phyloP scores from a whole-genome alignment of 176 grass and related monocot genomes.

The Raddia distichophylla region DNA sequence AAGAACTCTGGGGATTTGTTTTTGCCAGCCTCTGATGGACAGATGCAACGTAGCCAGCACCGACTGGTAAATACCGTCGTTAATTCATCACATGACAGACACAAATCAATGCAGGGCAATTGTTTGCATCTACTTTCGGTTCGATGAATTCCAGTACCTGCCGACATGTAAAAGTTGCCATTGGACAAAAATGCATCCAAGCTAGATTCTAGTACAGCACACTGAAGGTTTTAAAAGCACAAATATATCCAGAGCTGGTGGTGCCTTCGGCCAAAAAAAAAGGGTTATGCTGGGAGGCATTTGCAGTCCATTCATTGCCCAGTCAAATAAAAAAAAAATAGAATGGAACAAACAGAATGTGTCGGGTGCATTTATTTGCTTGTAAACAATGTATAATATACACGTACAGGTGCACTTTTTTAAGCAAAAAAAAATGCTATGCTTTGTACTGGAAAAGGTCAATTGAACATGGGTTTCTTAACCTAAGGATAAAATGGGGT shows the following conservation, averaged over 20 bases:
- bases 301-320: conserved; percentile 16
- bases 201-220: neutral
- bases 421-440: neutral
- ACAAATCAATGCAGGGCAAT: neutral
- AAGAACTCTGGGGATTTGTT: neutral
- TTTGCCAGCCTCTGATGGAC: neutral
- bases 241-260: neutral
- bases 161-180: neutral
- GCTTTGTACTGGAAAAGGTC: neutral
- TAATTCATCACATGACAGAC: neutral
- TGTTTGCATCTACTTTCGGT: neutral
- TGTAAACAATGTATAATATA: conserved; percentile 17
- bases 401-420: conserved; percentile 7
- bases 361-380: conserved; percentile 2
- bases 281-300: too few relatives aligned
- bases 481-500: conserved; percentile 10
- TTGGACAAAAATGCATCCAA: neutral
- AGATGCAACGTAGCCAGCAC: neutral
- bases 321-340: neutral
- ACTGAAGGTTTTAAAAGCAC: neutral
- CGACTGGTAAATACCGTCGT: neutral
- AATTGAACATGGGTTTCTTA: neutral
- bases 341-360: neutral
- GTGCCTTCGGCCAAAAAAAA: too few relatives aligned
- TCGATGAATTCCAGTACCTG: neutral